phyloP scores from a whole-genome alignment of 768 basidiomycete species.

The Boletales sp. region DNA sequence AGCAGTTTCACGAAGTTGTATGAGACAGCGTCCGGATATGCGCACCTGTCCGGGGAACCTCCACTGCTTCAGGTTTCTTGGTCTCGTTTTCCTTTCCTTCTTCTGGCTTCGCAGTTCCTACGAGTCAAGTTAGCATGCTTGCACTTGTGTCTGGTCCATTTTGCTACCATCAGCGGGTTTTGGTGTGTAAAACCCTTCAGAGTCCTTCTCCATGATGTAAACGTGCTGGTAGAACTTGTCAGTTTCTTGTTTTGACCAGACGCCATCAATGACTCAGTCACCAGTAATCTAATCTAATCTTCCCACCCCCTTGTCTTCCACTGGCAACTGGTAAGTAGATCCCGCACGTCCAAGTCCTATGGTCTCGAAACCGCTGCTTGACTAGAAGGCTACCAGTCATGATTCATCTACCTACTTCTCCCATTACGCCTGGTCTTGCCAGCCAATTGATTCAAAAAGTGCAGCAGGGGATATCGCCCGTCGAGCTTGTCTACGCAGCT shows the following conservation, averaged over 20 bases:
- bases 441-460: slow-evolving; percentile 29
- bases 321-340: slow-evolving; percentile 1
- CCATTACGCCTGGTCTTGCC: slow-evolving; percentile 16
- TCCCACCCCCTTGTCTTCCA: background rate
- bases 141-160: background rate
- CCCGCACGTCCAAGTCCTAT: background rate
- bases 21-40: background rate
- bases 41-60: slow-evolving; percentile 22
- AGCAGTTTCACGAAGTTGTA: background rate
- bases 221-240: background rate
- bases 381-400: background rate
- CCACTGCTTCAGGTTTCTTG: slow-evolving; percentile 17
- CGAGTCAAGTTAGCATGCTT: slow-evolving; percentile 7
- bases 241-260: too few relatives aligned
- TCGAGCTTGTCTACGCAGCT: slow-evolving; percentile 61
- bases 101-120: slow-evolving; percentile 20
- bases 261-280: slow-evolving; percentile 22
- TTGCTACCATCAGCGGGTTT: slow-evolving; percentile 39
- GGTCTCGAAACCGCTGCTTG: background rate
- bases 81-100: slow-evolving; percentile 28
- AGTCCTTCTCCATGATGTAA: slow-evolving; percentile 63
- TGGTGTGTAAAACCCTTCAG: slow-evolving; percentile 74
- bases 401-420: slow-evolving; percentile 3
- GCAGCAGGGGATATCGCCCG: slow-evolving; percentile 40
- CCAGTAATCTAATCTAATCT: slow-evolving; percentile 15